These are phyloP conservation scores for Rhodotorula taiwanensis DNA, from an alignment of 768 basidiomycete genomes.

Conservation along the genomic window DNA sequence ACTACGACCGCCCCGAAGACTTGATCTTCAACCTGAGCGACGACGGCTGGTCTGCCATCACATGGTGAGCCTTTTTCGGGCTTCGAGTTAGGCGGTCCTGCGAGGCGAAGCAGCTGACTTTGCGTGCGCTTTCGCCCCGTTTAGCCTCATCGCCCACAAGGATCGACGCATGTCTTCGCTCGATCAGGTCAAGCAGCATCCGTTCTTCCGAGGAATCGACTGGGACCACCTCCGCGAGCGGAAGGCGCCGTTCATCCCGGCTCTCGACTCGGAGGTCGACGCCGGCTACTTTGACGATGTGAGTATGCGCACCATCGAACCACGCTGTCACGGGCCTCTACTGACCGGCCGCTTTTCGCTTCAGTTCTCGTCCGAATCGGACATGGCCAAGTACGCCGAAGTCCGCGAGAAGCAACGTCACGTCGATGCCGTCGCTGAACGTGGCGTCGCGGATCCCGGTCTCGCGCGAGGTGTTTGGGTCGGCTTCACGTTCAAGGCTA, in stretches of 20 bases:
- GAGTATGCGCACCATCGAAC: too few species aligned
- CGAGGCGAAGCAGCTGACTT: too few species aligned
- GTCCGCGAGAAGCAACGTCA: conserved; percentile 94
- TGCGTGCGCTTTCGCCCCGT: too few species aligned
- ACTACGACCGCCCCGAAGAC: conserved; percentile 93
- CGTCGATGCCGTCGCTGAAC: conserved; percentile 57
- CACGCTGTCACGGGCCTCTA: too few species aligned
- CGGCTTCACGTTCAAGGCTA: conserved; percentile 42
- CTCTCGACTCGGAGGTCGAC: conserved; percentile 86
- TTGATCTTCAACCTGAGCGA: conserved; percentile 92
- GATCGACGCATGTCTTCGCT: conserved; percentile 71
- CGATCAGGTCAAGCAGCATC: conserved; percentile 63
- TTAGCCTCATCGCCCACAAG: conserved; percentile 71
- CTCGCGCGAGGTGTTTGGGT: conserved; percentile 41
- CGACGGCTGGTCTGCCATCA: conserved; percentile 88
- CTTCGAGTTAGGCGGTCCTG: too few species aligned
- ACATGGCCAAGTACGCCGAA: conserved; percentile 99
- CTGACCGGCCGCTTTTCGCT: too few species aligned
- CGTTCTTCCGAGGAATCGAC: conserved; percentile 69
- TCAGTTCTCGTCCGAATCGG: conserved; percentile 60
- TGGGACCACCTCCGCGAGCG: conserved; percentile 74
- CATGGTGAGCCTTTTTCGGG: conserved; percentile 59
- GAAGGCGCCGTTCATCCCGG: conserved; percentile 81
- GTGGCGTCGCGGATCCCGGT: conserved; percentile 63
- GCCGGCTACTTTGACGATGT: conserved; percentile 41